Percentiles rank a stretch among this genome's conserved stretches.
phyloP scores from a whole-genome alignment of 441 rosid species.

The Eruca vesicaria region DNA sequence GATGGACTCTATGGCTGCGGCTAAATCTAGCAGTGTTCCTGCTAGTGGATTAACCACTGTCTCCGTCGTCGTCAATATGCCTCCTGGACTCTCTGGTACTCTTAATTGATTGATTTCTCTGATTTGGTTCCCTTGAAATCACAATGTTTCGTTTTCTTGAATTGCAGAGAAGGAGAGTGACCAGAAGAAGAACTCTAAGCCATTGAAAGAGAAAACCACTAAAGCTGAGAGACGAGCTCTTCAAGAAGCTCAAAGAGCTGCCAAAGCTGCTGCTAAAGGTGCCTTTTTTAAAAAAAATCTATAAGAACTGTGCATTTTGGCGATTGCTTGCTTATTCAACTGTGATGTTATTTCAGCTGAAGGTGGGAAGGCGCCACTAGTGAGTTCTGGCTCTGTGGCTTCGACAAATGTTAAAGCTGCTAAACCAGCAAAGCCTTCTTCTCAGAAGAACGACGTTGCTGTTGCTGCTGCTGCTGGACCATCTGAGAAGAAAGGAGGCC shows the following conservation, averaged over 20 bases:
- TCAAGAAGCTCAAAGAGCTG: constrained; percentile 94
- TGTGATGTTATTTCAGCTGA: too few relatives aligned
- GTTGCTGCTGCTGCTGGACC: constrained; percentile 51
- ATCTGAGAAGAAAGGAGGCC: too few relatives aligned
- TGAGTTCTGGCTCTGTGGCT: constrained; percentile 34
- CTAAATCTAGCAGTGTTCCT: constrained; percentile 62
- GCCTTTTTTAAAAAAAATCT: neutral
- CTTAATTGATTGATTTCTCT: too few relatives aligned
- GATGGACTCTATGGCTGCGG: constrained; percentile 36
- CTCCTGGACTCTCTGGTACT: too few relatives aligned
- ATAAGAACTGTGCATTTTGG: neutral
- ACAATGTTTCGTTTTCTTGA: neutral
- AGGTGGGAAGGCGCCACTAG: constrained; percentile 47
- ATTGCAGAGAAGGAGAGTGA: constrained; percentile 55
- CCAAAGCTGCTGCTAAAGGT: constrained; percentile 70
- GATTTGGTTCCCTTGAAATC: too few relatives aligned
- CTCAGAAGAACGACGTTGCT: constrained; percentile 63
- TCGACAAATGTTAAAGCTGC: constrained; percentile 44
- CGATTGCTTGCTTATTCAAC: neutral
- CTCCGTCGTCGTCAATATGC: constrained; percentile 62
- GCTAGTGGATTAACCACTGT: constrained; percentile 71
- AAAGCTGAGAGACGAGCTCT: constrained; percentile 90
- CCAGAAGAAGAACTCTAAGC: constrained; percentile 44
- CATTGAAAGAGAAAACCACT: constrained; percentile 65
- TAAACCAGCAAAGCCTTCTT: constrained; percentile 55